Evolutionary conservation across 1,284 basidiomycete genomes (phyloP), one percentile per base, ranked within the genome.

Genomic region (Takashimella koratensis): DNA sequence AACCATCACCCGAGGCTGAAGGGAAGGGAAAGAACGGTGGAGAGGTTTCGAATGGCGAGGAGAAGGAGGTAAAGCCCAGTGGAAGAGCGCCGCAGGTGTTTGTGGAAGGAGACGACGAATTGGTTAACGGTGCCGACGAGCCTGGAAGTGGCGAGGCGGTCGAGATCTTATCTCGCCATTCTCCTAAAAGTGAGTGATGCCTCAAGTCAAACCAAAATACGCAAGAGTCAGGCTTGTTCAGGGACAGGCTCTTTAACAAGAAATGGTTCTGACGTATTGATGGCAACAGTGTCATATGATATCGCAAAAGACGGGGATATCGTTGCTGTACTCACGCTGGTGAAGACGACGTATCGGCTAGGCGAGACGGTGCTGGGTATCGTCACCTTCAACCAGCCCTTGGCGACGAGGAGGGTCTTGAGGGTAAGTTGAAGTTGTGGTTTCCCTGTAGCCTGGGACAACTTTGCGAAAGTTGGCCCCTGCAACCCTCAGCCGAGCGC

Each of bases 321-420:
- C 43, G 90, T 95, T 49, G 91, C 92, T 1, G 85, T 88, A 24
- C 76, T 96, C n/a, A 94, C 91, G 0, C 87, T 96, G 59, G 84
- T 88, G 41, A 96, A 95, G 76, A 86, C 86, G 40, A 87, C 87
- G 1, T 95, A 90, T 73, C 78, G 93, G 21, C 81, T 95, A 0
- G 92, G 92, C 3, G 93, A 96, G 76, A 92, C 90, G 0, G 84
- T 95, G 24, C 76, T 86, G 30, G 92, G 91, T 3, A 84, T 91
- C 0, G 85, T 96, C n/a, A 86, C 89, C 64, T 74, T 95, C 57
- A 95, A 95, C 66, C 81, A 84, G 27, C 79, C 52, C 22, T 57
- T 58, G 78, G 83, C 54, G 69, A 82, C 50, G 79, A 84, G 45
- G 73, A 83, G 54, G 5, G 90, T 93, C 1, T 70, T 93, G 43